Conservation (phyloP, 805 yeast genomes). For the Starmera pachycereana region DNA sequence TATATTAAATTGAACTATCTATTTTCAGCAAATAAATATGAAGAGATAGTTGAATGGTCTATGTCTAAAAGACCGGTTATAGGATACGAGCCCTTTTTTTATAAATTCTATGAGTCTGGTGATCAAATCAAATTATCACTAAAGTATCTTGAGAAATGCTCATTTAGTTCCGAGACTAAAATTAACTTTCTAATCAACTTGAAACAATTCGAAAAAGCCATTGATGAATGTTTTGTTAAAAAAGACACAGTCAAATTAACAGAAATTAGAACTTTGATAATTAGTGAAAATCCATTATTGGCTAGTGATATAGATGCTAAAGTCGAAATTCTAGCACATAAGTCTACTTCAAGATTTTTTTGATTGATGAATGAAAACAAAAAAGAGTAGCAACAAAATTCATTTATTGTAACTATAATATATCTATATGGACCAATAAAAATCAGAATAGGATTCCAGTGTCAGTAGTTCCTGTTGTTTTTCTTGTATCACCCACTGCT, state of each 20-base stretch:
- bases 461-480: no score
- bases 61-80: slow-evolving; percentile 51
- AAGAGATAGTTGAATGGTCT: slow-evolving; percentile 44
- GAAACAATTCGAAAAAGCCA: slow-evolving; percentile 10
- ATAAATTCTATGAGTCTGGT: slow-evolving; percentile 6
- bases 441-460: not conserved
- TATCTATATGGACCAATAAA: not conserved
- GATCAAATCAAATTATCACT: slow-evolving; percentile 10
- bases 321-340: not conserved
- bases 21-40: slow-evolving; percentile 39
- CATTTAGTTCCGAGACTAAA: slow-evolving; percentile 9
- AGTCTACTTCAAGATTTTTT: not conserved
- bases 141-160: slow-evolving; percentile 6
- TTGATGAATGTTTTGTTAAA: slow-evolving; percentile 13
- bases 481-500: no score
- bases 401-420: not conserved
- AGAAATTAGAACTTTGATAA: not conserved
- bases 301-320: not conserved
- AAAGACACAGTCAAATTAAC: slow-evolving; percentile 7
- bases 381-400: not conserved
- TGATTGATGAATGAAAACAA: not conserved
- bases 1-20: slow-evolving; percentile 40
- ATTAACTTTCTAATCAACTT: slow-evolving; percentile 9
- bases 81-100: slow-evolving; percentile 51
- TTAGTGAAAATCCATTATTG: not conserved